Evolutionary conservation across 768 basidiomycete species (phyloP).

Genomic region (Leccinum boreale): DNA sequence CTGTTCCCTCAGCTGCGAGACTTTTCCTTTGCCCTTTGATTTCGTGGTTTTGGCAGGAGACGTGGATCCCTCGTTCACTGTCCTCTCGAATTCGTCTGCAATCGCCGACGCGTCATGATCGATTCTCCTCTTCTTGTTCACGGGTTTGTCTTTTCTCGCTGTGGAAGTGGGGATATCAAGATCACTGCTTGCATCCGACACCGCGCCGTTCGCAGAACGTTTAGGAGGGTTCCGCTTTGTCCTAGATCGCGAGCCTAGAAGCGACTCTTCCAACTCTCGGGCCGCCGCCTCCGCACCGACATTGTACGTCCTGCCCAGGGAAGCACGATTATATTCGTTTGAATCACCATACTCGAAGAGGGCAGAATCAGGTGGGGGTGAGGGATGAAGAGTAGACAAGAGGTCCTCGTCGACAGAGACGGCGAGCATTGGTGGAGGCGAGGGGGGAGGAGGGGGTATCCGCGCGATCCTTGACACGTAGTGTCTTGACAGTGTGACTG

Average conservation of each 20-base stretch:
- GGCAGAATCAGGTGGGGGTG: conserved; percentile 33
- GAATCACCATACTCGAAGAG: conserved; percentile 30
- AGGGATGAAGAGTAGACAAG: conserved; percentile 33
- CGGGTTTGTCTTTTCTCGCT: conserved; percentile 40
- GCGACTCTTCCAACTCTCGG: conserved; percentile 52
- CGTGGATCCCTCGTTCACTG: conserved; percentile 36
- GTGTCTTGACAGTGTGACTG: conserved; percentile 38
- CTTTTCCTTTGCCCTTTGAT: conserved; percentile 53
- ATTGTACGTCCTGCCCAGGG: conserved; percentile 21
- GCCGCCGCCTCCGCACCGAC: conserved; percentile 53
- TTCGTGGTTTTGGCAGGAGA: conserved; percentile 35
- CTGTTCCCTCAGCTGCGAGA: conserved; percentile 45
- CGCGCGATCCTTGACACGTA: conserved; percentile 42
- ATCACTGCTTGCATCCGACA: conserved; percentile 61
- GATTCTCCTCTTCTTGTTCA: conserved; percentile 61
- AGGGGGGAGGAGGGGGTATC: conserved; percentile 42
- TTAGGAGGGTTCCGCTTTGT: conserved; percentile 46
- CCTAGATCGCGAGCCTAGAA: conserved; percentile 39
- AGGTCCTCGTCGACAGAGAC: conserved; percentile 34
- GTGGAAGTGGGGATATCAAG: conserved; percentile 38
- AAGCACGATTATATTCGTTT: conserved; percentile 22
- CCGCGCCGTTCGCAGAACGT: conserved; percentile 44
- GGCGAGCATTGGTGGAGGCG: conserved; percentile 32
- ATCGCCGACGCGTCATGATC: conserved; percentile 39
- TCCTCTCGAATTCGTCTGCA: conserved; percentile 49